These are phyloP conservation scores for Didymella arachidicola DNA, from an alignment of 2,329 filamentous ascomycete species.

Conservation along the genomic window DNA sequence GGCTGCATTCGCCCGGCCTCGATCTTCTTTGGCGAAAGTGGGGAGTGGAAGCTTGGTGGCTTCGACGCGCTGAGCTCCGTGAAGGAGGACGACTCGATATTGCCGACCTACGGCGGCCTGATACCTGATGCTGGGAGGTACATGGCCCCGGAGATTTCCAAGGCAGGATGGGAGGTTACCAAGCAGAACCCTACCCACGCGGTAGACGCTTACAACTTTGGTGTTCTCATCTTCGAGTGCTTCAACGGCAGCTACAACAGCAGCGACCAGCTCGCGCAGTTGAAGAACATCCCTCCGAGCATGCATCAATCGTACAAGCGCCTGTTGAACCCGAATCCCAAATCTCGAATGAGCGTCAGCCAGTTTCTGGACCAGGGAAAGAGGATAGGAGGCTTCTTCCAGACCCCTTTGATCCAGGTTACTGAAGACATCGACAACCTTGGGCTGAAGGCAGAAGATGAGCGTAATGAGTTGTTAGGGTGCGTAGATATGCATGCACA, in stretches of 20 bases:
- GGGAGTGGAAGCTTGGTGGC: slow-evolving; percentile 95
- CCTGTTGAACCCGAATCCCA: slow-evolving; percentile 86
- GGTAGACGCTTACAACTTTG: slow-evolving; percentile 87
- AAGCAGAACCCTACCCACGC: slow-evolving; percentile 82
- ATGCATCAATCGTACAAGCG: slow-evolving; percentile 95
- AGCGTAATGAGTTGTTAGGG: slow-evolving; percentile 85
- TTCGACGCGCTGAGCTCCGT: slow-evolving; percentile 94
- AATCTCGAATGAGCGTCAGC: slow-evolving; percentile 80
- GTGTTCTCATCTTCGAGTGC: slow-evolving; percentile 83
- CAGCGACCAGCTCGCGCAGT: slow-evolving; percentile 81
- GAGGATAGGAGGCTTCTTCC: slow-evolving; percentile 84
- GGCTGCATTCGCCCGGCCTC: slow-evolving; percentile 85
- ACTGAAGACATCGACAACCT: slow-evolving; percentile 93
- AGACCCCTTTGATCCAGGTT: slow-evolving; percentile 88
- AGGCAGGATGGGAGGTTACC: slow-evolving; percentile 88
- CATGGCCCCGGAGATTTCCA: slow-evolving; percentile 84
- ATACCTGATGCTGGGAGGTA: slow-evolving; percentile 86
- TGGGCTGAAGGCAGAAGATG: slow-evolving; percentile 82
- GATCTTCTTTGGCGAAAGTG: slow-evolving; percentile 92
- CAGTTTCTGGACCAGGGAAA: slow-evolving; percentile 91
- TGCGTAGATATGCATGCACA: slow-evolving; percentile 34
- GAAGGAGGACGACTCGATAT: slow-evolving; percentile 93
- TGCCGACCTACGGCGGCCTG: slow-evolving; percentile 89
- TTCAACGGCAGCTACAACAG: slow-evolving; percentile 87
- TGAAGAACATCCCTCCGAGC: slow-evolving; percentile 81